phyloP scores from a whole-genome alignment of 306 rosid genomes.

The Bauhinia variegata region DNA sequence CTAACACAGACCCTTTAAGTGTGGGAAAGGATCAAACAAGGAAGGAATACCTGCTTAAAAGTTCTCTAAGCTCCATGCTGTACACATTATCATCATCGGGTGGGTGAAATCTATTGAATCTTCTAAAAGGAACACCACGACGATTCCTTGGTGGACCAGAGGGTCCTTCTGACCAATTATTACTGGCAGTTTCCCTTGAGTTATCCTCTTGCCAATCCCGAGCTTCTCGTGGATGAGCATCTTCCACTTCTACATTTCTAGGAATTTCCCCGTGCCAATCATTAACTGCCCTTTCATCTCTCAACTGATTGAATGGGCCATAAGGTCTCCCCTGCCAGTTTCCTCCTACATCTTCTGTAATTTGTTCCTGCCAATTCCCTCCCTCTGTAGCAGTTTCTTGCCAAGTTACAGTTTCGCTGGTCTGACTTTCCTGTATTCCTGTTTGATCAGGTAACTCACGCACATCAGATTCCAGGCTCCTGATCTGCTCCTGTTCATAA shows the following conservation, averaged over 20 bases:
- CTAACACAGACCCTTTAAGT: slow-evolving; percentile 30
- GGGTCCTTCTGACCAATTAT: slow-evolving; percentile 78
- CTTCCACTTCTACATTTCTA: slow-evolving; percentile 63
- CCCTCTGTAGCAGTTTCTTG: slow-evolving; percentile 68
- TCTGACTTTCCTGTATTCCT: slow-evolving; percentile 56
- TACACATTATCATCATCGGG: slow-evolving; percentile 98
- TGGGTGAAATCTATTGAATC: slow-evolving; percentile 88
- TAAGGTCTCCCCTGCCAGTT: slow-evolving; percentile 71
- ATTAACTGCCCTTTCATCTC: slow-evolving; percentile 62
- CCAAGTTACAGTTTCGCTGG: slow-evolving; percentile 62
- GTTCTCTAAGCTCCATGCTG: slow-evolving; percentile 99
- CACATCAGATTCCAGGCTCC: slow-evolving; percentile 55
- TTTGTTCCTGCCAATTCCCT: slow-evolving; percentile 68
- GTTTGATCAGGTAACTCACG: slow-evolving; percentile 59
- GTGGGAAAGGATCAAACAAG: slow-evolving; percentile 18
- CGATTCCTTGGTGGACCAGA: slow-evolving; percentile 77
- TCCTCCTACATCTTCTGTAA: slow-evolving; percentile 59
- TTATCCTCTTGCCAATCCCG: slow-evolving; percentile 73
- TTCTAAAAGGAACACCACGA: slow-evolving; percentile 70
- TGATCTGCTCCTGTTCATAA: slow-evolving; percentile 59
- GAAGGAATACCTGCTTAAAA: slow-evolving; percentile 82
- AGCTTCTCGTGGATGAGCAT: slow-evolving; percentile 58
- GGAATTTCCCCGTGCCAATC: slow-evolving; percentile 72
- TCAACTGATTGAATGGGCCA: slow-evolving; percentile 64
- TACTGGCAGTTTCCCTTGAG: slow-evolving; percentile 72